Base-by-base conservation (phyloP, 352 stramenopile species). In the Plasmopara viticola region DNA sequence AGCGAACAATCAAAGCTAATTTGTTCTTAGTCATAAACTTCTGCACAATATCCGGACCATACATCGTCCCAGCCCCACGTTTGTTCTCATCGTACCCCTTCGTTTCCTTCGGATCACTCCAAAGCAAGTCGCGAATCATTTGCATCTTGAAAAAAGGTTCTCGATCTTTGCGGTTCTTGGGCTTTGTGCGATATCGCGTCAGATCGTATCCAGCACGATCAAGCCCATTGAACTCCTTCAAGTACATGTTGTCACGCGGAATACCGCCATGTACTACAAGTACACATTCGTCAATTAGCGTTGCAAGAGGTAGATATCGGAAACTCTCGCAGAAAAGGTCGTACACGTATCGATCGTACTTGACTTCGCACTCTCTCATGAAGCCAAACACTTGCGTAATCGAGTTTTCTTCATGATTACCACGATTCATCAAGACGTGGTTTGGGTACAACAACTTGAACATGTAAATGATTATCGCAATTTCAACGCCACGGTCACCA, bases 1-100 rank as follows among this genome's bases (percentile, higher is more conserved):
- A 92, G 13, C 85, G 85, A 42, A 95, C 78, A 15, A 95, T 76
- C 37, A 90, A 54, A 42, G 78, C 70, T 30, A 95, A 53, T 28
- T 84, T 84, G 62, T 95, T 92, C 56, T 90, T 87, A 44, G 64
- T 71, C 78, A 93, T 88, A 53, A 90, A 94, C 56, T 91, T 88
- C 47, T 93, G 75, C 15, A 91, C 77, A 13, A 94, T 58, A 52
- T 91, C 75, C 2, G 74, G 74, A 4, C 78, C 78, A 37, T 89
- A 95, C 18, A 79, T 71, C 18, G 88, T 89, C 12, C 83, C 83
- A 14, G 80, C 80, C 15, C 83, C 83, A 30, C 83, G 83, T 46
- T 85, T 84, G 64, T 91, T 94, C 56, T 91, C 80, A 51, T 86
- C 69, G 66, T 70, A 89, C 8, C 80, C 83, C 30, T 80, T 82